Base-by-base conservation (phyloP, 176 grass and related monocot species). In the Neostapfia colusana region DNA sequence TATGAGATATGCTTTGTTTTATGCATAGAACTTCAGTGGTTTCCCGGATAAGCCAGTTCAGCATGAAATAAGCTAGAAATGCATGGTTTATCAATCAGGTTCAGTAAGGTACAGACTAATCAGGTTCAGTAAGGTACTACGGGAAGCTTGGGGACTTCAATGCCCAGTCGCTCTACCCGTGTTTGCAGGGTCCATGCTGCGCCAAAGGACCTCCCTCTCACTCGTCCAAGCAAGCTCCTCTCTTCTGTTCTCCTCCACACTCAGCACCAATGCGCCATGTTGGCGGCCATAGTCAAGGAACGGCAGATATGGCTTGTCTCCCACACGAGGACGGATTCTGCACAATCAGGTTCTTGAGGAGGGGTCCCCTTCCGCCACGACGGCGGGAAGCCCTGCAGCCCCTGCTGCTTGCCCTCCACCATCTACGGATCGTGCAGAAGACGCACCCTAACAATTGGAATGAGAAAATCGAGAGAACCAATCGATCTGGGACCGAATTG, bases 21-120 rank as follows among this genome's bases (percentile, higher is more conserved):
- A 37, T 35, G 3, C 48, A 55, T 27, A 50, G 0, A 79, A 55
- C 4, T 67, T 26, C 8, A 61, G 15, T 44, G 0, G 53, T 42
- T 87, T 78, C 34, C 40, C 10, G 44, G 61, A 74, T 27, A 41
- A 23, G 34, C 24, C 54, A 50, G 53, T 69, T 69, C 15, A 79
- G 35, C 24, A 61, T 9, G 36, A 14, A 62, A 65, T 1, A 73
- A 1, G 35, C 9, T 51, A 66, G 31, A 12, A 25, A 26, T 28
- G 15, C 18, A 27, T 48, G 59, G 7, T 63, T 16, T 36, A 20
- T 63, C 28, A 36, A 37, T 7, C 1, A 64, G 11, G 43, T 65
- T 51, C 60, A 51, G 60, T n/a, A 63, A 51, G 27, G 28, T 77
- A 65, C 59, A 53, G 48, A 77, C 20, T 24, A 39, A 77, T 38